Evolutionary conservation across 2,329 filamentous ascomycete genomes (phyloP).

Genomic region (Paecilomyces dactylethromorphus): DNA sequence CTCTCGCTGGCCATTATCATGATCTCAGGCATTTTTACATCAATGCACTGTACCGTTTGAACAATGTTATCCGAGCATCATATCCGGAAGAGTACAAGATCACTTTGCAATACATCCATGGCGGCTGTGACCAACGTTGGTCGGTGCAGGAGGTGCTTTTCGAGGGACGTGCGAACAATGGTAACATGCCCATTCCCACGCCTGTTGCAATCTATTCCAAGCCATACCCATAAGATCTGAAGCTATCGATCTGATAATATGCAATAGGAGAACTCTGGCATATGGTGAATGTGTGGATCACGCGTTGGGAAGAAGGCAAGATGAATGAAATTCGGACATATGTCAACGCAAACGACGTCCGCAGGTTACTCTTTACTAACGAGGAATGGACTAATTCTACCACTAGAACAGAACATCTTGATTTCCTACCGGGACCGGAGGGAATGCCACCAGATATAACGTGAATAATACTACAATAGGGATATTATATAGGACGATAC

Average conservation of each 20-base stretch:
- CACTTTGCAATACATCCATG: slow-evolving; percentile 23
- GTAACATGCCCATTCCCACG: slow-evolving; percentile 8
- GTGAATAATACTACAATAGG: not conserved
- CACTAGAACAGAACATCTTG: slow-evolving; percentile 12
- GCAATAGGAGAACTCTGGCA: slow-evolving; percentile 22
- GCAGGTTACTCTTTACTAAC: slow-evolving; percentile 22
- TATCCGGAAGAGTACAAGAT: slow-evolving; percentile 24
- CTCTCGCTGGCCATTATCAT: slow-evolving; percentile 23
- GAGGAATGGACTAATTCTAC: slow-evolving; percentile 26
- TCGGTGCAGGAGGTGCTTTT: slow-evolving; percentile 26
- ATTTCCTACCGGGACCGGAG: slow-evolving; percentile 25
- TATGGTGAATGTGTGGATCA: slow-evolving; percentile 28
- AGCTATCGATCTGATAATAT: not conserved
- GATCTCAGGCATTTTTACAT: slow-evolving; percentile 28
- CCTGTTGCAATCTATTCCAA: not conserved
- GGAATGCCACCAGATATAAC: slow-evolving; percentile 17
- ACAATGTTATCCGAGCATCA: slow-evolving; percentile 7
- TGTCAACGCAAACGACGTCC: slow-evolving; percentile 15
- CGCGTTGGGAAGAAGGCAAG: slow-evolving; percentile 21
- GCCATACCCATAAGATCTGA: not conserved
- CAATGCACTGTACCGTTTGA: slow-evolving; percentile 24
- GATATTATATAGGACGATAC: not conserved
- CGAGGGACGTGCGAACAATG: slow-evolving; percentile 25
- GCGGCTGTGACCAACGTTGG: slow-evolving; percentile 25
- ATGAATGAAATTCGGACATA: slow-evolving; percentile 29